phyloP scores from a whole-genome alignment of 2,329 filamentous ascomycete genomes.

The Penicillium sclerotiorum region DNA sequence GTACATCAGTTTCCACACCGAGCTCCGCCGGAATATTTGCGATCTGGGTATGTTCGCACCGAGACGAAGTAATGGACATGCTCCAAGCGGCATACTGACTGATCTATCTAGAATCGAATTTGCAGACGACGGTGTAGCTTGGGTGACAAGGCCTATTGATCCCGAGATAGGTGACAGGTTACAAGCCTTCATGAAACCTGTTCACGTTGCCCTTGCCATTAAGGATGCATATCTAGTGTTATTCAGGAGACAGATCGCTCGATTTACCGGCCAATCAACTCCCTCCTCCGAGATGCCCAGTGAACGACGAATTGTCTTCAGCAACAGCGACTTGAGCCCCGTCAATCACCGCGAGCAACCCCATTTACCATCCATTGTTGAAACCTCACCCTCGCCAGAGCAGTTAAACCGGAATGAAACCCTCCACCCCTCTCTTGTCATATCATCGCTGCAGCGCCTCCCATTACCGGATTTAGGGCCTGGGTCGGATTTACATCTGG shows the following conservation, averaged over 20 bases:
- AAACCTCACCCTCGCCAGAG: too few species aligned
- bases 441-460: constrained; percentile 36
- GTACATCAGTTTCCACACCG: constrained; percentile 62
- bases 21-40: constrained; percentile 62
- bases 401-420: constrained; percentile 14
- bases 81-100: background rate
- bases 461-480: constrained; percentile 38
- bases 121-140: constrained; percentile 27
- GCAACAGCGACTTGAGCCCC: constrained; percentile 18
- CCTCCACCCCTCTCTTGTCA: constrained; percentile 31
- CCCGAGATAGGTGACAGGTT: constrained; percentile 35
- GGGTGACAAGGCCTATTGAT: constrained; percentile 31
- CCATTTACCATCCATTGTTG: constrained; percentile 15
- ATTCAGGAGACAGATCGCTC: constrained; percentile 30
- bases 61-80: background rate
- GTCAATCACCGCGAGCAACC: constrained; percentile 21
- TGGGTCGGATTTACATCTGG: constrained; percentile 37
- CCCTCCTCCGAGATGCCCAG: constrained; percentile 17
- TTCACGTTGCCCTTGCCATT: constrained; percentile 35
- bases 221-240: constrained; percentile 37
- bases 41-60: constrained; percentile 57
- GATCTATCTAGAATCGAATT: constrained; percentile 34
- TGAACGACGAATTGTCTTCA: constrained; percentile 14
- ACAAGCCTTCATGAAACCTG: constrained; percentile 33
- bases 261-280: constrained; percentile 21